phyloP scores from a whole-genome alignment of 1,139 yeast genomes.

The Arxiozyma heterogenica region DNA sequence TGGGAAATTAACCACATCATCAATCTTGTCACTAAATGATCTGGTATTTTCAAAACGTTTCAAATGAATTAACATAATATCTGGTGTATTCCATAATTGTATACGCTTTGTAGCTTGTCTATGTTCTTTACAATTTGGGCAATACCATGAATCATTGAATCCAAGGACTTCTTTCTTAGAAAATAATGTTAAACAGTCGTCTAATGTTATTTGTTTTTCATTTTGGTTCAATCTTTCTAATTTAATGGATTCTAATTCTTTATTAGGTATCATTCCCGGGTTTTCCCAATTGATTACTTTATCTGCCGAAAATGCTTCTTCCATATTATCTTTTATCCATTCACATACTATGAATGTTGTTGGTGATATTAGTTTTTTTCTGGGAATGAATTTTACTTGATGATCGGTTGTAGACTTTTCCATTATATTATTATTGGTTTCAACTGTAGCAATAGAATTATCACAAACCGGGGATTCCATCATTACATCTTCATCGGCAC shows the following conservation, averaged over 20 bases:
- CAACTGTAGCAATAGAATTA: background rate
- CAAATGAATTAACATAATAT: slow-evolving; percentile 77
- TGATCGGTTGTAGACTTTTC: background rate
- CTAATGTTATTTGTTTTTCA: slow-evolving; percentile 49
- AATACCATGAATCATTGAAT: slow-evolving; percentile 88
- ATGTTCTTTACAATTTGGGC: slow-evolving; percentile 82
- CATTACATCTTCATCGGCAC: background rate
- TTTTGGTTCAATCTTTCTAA: slow-evolving; percentile 34
- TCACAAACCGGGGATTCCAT: background rate
- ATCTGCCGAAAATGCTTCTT: slow-evolving; percentile 43
- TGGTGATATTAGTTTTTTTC: slow-evolving; percentile 16
- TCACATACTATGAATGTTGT: slow-evolving; percentile 59
- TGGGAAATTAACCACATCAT: slow-evolving; percentile 78
- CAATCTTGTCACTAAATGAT: slow-evolving; percentile 83
- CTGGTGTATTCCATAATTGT: slow-evolving; percentile 88
- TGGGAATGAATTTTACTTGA: background rate
- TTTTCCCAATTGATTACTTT: slow-evolving; percentile 46
- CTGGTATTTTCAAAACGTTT: slow-evolving; percentile 84
- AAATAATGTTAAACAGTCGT: slow-evolving; percentile 68
- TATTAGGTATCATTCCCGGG: slow-evolving; percentile 43
- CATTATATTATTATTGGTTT: background rate
- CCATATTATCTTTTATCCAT: slow-evolving; percentile 48
- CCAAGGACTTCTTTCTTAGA: slow-evolving; percentile 80
- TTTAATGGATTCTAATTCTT: slow-evolving; percentile 43
- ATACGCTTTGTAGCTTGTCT: slow-evolving; percentile 86